Conservation (phyloP, 148 eudicot genomes). For the Vaccinium macrocarpon region DNA sequence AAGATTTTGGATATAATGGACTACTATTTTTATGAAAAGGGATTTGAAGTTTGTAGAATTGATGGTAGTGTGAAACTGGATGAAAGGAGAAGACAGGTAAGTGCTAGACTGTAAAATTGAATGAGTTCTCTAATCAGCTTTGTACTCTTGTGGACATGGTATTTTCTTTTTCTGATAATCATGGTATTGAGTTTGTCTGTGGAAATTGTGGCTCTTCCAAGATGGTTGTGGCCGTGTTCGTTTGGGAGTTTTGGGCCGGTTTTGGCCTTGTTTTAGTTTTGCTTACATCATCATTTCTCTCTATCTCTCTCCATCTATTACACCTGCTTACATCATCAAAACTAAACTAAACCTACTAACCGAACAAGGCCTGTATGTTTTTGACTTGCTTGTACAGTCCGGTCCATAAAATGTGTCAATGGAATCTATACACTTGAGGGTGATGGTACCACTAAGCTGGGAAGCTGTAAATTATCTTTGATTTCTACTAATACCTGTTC, state of each 20-base stretch:
- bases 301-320: too few species aligned
- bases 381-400: not conserved
- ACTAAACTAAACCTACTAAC: too few species aligned
- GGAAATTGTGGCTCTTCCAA: not conserved
- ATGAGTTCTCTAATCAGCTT: not conserved
- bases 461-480: not conserved
- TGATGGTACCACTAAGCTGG: not conserved
- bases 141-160: not conserved
- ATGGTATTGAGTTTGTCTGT: not conserved
- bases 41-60: slow-evolving; percentile 82
- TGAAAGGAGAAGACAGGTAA: slow-evolving; percentile 81
- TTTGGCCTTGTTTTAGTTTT: too few species aligned
- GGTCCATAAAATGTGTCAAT: not conserved
- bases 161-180: not conserved
- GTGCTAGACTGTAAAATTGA: not conserved
- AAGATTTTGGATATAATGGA: slow-evolving; percentile 85
- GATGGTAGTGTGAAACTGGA: slow-evolving; percentile 86
- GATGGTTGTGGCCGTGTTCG: too few species aligned
- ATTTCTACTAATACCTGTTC: not conserved
- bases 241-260: too few species aligned
- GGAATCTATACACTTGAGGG: not conserved
- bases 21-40: slow-evolving; percentile 83
- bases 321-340: too few species aligned
- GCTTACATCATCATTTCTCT: too few species aligned
- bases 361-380: too few species aligned